Percentiles rank a stretch among this genome's conserved stretches.
phyloP scores from a whole-genome alignment of 1,284 basidiomycete genomes.

The Ustilago hordei region DNA sequence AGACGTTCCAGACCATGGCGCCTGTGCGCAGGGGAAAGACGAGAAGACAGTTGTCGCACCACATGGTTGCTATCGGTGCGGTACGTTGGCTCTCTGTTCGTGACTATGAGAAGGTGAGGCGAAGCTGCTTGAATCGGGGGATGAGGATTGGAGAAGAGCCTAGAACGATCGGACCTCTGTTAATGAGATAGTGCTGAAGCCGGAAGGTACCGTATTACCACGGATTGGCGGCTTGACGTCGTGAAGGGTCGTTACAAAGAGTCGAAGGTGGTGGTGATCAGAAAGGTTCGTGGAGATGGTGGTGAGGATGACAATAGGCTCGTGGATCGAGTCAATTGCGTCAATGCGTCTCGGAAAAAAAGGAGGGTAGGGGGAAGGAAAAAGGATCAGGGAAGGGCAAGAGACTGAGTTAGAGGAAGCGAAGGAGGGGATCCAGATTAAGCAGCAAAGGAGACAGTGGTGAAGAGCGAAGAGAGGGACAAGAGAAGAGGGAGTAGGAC shows the following conservation, averaged over 20 bases:
- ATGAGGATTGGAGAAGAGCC: too few relatives aligned
- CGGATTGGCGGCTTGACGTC: neutral
- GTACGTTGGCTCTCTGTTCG: neutral
- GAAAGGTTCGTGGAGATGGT: neutral
- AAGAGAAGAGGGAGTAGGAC: slow-evolving; percentile 7
- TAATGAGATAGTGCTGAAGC: neutral
- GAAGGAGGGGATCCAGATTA: neutral
- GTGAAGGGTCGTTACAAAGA: neutral
- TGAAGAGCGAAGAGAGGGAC: neutral
- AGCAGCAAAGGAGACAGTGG: neutral
- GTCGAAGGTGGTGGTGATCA: slow-evolving; percentile 1
- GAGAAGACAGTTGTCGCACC: slow-evolving; percentile 65
- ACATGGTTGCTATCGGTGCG: slow-evolving; percentile 26
- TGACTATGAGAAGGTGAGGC: neutral
- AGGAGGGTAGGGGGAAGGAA: neutral
- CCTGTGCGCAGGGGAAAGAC: slow-evolving; percentile 70
- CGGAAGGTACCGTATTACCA: neutral
- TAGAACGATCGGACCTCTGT: neutral
- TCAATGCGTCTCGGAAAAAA: slow-evolving; percentile 1
- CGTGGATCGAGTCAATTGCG: neutral
- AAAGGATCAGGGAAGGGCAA: neutral
- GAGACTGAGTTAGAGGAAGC: neutral
- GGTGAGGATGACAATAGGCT: neutral
- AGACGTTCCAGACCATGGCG: slow-evolving; percentile 79
- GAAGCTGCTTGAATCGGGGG: neutral